Conservation (phyloP, 345 rosid genomes). For the Laguncularia racemosa region DNA sequence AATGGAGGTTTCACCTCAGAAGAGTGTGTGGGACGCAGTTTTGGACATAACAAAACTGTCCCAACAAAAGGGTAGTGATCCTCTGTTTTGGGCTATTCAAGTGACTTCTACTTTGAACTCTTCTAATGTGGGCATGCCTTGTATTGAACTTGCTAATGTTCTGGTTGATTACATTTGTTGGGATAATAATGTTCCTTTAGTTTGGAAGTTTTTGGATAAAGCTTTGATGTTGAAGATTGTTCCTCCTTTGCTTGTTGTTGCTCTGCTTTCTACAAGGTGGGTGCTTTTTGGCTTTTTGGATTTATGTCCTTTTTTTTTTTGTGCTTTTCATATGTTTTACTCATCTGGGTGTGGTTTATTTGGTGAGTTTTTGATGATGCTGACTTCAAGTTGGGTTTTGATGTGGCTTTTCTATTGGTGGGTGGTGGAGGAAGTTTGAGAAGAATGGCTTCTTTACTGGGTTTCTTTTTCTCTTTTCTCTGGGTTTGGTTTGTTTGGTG, state of each 20-base stretch:
- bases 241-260: constrained; percentile 72
- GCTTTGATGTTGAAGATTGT: constrained; percentile 57
- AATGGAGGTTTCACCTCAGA: constrained; percentile 13
- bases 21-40: constrained; percentile 54
- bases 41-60: constrained; percentile 61
- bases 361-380: too few relatives aligned
- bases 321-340: background rate
- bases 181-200: constrained; percentile 73
- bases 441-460: too few relatives aligned
- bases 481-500: background rate
- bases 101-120: constrained; percentile 51
- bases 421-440: too few relatives aligned
- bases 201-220: constrained; percentile 90
- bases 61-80: constrained; percentile 53
- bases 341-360: too few relatives aligned
- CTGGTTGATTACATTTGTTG: constrained; percentile 78
- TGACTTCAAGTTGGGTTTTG: too few relatives aligned
- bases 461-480: background rate
- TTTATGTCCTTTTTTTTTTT: background rate
- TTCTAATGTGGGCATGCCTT: constrained; percentile 55
- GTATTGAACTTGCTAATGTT: constrained; percentile 56
- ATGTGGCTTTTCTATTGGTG: too few relatives aligned
- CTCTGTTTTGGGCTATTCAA: constrained; percentile 66
- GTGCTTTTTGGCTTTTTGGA: background rate
- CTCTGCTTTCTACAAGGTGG: constrained; percentile 73